Conservation (phyloP, 1,139 yeast genomes). For the Yamadazyma membranifaciens region DNA sequence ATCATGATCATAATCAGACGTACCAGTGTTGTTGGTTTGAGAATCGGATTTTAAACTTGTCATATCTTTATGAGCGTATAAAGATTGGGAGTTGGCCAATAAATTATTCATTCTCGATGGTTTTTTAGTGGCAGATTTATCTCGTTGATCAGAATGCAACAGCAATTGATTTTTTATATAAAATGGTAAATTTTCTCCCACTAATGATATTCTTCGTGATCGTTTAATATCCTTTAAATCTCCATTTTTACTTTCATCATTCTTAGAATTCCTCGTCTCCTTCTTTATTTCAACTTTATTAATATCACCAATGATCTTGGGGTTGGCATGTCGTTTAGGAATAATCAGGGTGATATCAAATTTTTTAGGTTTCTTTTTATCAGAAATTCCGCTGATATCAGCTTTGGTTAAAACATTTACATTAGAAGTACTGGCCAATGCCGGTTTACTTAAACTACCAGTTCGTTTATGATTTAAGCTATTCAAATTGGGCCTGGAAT, state of each 20-base stretch:
- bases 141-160: neutral
- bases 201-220: constrained; percentile 32
- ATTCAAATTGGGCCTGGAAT: constrained; percentile 14
- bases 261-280: neutral
- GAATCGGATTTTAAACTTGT: constrained; percentile 14
- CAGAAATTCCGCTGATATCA: constrained; percentile 12
- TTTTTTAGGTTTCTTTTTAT: constrained; percentile 3
- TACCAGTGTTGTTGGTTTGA: constrained; percentile 6
- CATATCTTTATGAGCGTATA: constrained; percentile 28
- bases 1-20: constrained; percentile 15
- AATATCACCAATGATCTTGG: too few species aligned
- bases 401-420: constrained; percentile 37
- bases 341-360: constrained; percentile 14
- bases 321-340: constrained; percentile 7
- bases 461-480: constrained; percentile 11
- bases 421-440: constrained; percentile 30
- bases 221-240: constrained; percentile 2
- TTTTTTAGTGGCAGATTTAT: constrained; percentile 11
- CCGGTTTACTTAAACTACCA: constrained; percentile 28
- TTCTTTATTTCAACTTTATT: too few species aligned
- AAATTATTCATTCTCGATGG: constrained; percentile 34
- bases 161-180: constrained; percentile 36
- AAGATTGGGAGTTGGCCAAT: constrained; percentile 37
- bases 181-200: constrained; percentile 38
- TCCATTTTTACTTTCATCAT: neutral